Percentiles rank a stretch among this genome's conserved stretches.
Evolutionary conservation across 169 alveolate species (phyloP).

Genomic region (Prorocentrum cordatum): DNA sequence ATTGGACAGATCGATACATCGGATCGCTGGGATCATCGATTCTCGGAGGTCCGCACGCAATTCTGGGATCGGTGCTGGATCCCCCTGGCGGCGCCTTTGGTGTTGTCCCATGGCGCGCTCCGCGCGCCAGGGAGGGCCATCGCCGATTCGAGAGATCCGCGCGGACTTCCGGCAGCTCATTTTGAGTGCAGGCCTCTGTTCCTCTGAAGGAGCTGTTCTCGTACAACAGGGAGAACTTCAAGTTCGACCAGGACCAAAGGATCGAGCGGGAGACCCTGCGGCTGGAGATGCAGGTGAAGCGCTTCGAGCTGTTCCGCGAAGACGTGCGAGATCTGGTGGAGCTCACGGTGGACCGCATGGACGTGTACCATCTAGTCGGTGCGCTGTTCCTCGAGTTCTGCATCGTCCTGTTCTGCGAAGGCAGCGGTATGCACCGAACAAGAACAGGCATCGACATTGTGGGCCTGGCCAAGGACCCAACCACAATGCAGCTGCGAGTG

Average conservation of each 20-base stretch:
- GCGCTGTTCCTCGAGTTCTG: conserved; percentile 32
- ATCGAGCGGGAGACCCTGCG: conserved; percentile 56
- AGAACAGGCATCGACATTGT: too few species aligned
- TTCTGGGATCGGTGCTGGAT: too few species aligned
- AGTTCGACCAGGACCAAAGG: conserved; percentile 64
- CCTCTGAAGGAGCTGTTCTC: conserved; percentile 29
- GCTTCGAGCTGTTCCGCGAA: conserved; percentile 55
- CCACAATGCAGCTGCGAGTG: too few species aligned
- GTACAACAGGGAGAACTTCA: conserved; percentile 55
- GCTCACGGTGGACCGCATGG: conserved; percentile 67
- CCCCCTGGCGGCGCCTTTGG: too few species aligned
- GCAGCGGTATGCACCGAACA: too few species aligned
- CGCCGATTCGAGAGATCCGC: not conserved
- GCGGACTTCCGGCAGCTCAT: not conserved
- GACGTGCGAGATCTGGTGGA: conserved; percentile 61
- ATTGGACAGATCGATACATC: too few species aligned
- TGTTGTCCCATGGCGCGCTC: not conserved
- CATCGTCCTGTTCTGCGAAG: conserved; percentile 42
- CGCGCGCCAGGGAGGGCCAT: not conserved
- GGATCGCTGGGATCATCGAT: too few species aligned
- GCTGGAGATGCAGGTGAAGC: conserved; percentile 67
- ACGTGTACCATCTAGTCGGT: conserved; percentile 52
- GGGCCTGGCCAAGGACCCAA: too few species aligned
- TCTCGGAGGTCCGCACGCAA: too few species aligned
- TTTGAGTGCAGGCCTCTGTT: not conserved